A percentile compares a stretch with the other conserved stretches of the same genome.
Evolutionary conservation across 345 rosid species (phyloP).

Genomic region (Euphorbia tirucalli): DNA sequence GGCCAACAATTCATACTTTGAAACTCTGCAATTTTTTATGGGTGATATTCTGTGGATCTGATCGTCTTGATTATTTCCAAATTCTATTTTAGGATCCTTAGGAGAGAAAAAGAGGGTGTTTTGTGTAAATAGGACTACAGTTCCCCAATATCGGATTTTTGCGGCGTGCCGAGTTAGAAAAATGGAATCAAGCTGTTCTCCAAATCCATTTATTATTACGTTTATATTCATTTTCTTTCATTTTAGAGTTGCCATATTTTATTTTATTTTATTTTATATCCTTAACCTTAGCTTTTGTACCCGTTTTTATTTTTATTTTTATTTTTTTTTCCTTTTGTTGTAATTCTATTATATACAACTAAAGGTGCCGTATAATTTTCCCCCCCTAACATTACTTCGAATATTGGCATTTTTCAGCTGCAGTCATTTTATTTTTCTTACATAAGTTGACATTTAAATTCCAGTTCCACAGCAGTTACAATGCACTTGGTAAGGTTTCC

Average conservation of each 20-base stretch:
- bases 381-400: too few species aligned
- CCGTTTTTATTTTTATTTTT: too few species aligned
- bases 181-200: slow-evolving; percentile 23
- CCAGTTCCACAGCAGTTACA: too few species aligned
- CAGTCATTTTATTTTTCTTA: too few species aligned
- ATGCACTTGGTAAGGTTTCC: too few species aligned
- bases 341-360: not conserved
- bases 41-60: slow-evolving; percentile 12
- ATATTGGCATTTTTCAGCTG: too few species aligned
- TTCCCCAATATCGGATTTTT: slow-evolving; percentile 23
- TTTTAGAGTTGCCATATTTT: not conserved
- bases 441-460: too few species aligned
- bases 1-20: slow-evolving; percentile 9
- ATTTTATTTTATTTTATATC: not conserved
- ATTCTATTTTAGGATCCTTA: slow-evolving; percentile 6
- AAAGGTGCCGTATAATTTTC: too few species aligned
- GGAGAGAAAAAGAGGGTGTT: slow-evolving; percentile 14
- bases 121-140: slow-evolving; percentile 31
- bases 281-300: not conserved
- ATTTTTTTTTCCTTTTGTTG: not conserved
- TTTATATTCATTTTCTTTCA: not conserved
- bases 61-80: slow-evolving; percentile 6
- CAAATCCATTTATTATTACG: slow-evolving; percentile 26
- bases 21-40: slow-evolving; percentile 8
- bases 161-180: slow-evolving; percentile 17